Base-by-base conservation (phyloP, 306 rosid genomes). In the Lathyrus aphaca region DNA sequence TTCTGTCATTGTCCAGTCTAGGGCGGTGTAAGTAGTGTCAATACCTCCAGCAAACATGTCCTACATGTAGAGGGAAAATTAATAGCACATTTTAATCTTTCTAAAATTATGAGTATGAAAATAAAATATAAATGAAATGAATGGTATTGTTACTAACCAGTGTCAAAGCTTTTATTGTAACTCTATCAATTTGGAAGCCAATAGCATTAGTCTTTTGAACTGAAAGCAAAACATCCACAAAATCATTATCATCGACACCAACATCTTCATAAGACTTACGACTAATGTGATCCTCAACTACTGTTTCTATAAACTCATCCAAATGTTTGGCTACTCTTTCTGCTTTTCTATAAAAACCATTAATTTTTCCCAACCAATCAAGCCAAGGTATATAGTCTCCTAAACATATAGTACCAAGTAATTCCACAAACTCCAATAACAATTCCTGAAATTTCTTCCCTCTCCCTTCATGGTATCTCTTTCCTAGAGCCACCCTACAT, bases 341-440 rank as follows among this genome's bases (percentile, higher is more conserved):
- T 48, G 77, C 69, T 14, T 51, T 60, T 5, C 62, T 56, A 49
- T 61, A 61, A 2, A 45, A 14, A 15, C 77, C 77, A 32, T 72
- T 61, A 38, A 72, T n/a, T 39, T 62, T 63, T 8, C 62, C 29
- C 54, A 62, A 61, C 77, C 77, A 72, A 62, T 53, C 58, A 23
- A 72, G 70, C 77, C 77, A 72, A 48, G 70, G 77, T 21, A 72
- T 51, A 49, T 19, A 72, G 6, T 62, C 43, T 35, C 77, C 77
- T 14, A 72, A 4, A 10, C 18, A n/a, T 2, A 61, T 5, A 5
- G 30, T 11, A 6, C 77, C 77, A 23, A 72, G 2, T 8, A 72
- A 72, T 62, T 72, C 63, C 5, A 0, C 25, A 21, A 61, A 49
- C 63, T 61, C 77, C 30, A 19, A 14, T 42, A 72, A 10, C 51